A percentile compares a stretch with the other conserved stretches of the same genome.
phyloP scores from a whole-genome alignment of 192 early-diverging fungal species.

The Diversispora epigaea region DNA sequence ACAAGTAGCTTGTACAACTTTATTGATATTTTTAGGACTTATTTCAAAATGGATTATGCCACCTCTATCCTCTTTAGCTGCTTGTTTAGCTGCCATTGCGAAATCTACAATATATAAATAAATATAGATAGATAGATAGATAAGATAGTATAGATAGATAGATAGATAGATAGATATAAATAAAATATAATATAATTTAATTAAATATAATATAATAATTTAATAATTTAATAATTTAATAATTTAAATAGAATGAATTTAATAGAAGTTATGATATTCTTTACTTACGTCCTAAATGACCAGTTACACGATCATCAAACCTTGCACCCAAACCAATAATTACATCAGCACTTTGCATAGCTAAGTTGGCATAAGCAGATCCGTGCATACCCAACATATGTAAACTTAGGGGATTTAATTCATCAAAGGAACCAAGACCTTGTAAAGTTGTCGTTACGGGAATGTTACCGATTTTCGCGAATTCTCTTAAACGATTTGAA shows the following conservation, averaged over 20 bases:
- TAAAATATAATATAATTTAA: too few species aligned
- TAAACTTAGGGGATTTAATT: conserved; percentile 81
- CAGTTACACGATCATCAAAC: conserved; percentile 98
- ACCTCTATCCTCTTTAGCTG: conserved; percentile 82
- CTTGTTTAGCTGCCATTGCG: conserved; percentile 89
- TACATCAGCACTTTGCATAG: conserved; percentile 95
- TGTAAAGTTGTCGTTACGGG: conserved; percentile 97
- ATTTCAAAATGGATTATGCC: conserved; percentile 99
- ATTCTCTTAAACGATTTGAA: conserved; percentile 73
- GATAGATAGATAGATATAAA: too few species aligned
- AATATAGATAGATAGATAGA: too few species aligned
- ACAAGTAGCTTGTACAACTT: conserved; percentile 86
- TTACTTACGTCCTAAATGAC: conserved; percentile 61
- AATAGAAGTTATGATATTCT: too few species aligned
- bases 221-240: neutral
- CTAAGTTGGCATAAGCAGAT: conserved; percentile 93
- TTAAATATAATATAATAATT: neutral
- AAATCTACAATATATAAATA: conserved; percentile 58
- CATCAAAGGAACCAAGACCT: conserved; percentile 92
- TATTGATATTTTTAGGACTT: conserved; percentile 99
- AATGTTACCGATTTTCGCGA: conserved; percentile 86
- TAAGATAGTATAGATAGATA: too few species aligned
- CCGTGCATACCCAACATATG: conserved; percentile 99
- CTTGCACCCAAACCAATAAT: conserved; percentile 95
- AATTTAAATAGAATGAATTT: conserved; percentile 22